Conservation (phyloP, 257 asterid genomes). For the Anisodus tanguticus region DNA sequence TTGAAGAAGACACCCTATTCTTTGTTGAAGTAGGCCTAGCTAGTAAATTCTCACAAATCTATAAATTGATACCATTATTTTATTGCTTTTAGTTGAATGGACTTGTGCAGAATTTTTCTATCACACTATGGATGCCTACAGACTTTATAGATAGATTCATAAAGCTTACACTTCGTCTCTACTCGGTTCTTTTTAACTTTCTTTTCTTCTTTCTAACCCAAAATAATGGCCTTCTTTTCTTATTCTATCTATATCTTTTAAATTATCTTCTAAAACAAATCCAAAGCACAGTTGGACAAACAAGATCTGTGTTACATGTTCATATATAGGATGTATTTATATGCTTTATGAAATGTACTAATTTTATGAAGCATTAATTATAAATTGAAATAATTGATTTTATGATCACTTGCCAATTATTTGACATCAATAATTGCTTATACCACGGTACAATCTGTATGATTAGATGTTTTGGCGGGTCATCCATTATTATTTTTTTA, state of each 20-base stretch:
- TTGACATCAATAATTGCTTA: constrained; percentile 23
- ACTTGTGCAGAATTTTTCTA: neutral
- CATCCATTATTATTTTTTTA: neutral
- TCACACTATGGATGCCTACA: neutral
- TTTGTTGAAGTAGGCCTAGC: neutral
- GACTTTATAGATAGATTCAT: neutral
- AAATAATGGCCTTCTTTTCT: neutral
- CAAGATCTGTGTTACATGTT: neutral
- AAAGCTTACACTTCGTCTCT: neutral
- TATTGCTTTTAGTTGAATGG: constrained; percentile 11
- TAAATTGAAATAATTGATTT: constrained; percentile 5
- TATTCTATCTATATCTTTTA: neutral
- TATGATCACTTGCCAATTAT: constrained; percentile 23
- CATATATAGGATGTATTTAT: constrained; percentile 17
- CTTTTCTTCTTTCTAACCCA: neutral
- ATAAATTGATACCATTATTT: neutral
- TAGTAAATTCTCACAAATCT: neutral
- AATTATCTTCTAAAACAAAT: neutral
- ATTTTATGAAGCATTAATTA: neutral
- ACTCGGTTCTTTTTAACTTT: neutral
- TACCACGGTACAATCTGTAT: constrained; percentile 7
- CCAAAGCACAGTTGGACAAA: neutral
- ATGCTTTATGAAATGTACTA: neutral
- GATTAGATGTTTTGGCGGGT: neutral
- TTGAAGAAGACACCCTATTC: neutral